Evolutionary conservation across 1,139 yeast species (phyloP).

Genomic region (Yamadazyma songkhlaensis): DNA sequence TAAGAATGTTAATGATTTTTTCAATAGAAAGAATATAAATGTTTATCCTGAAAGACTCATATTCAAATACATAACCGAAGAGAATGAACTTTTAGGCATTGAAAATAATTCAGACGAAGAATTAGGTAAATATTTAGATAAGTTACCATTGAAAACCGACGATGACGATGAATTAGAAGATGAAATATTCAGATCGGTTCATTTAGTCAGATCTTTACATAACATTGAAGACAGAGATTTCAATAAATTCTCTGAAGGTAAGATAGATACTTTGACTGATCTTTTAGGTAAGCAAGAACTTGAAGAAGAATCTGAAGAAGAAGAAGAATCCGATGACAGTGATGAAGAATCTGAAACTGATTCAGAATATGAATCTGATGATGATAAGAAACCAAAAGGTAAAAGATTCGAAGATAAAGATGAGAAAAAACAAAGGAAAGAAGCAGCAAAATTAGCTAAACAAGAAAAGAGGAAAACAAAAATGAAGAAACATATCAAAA

Average conservation of each 20-base stretch:
- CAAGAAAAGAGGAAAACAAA: constrained; percentile 87
- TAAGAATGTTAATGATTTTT: constrained; percentile 89
- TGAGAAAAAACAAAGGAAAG: constrained; percentile 78
- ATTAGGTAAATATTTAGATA: constrained; percentile 35
- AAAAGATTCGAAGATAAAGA: constrained; percentile 85
- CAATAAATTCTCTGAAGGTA: constrained; percentile 75
- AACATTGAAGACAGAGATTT: constrained; percentile 86
- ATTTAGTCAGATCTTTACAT: constrained; percentile 73
- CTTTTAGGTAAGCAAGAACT: constrained; percentile 21
- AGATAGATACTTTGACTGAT: constrained; percentile 71
- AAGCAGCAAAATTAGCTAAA: constrained; percentile 76
- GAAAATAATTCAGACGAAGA: constrained; percentile 41
- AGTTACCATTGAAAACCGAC: constrained; percentile 52
- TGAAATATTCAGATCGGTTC: constrained; percentile 83
- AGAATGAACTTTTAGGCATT: constrained; percentile 35
- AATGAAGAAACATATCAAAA: constrained; percentile 89
- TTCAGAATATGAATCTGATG: constrained; percentile 31
- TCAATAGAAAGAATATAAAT: constrained; percentile 63
- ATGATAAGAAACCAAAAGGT: constrained; percentile 47
- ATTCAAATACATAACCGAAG: constrained; percentile 65
- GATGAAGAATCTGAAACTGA: constrained; percentile 28
- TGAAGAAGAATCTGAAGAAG: constrained; percentile 26
- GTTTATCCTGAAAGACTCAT: constrained; percentile 80
- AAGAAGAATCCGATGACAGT: constrained; percentile 25
- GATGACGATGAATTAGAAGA: constrained; percentile 61